Base-by-base conservation (phyloP, 2,329 filamentous ascomycete genomes). In the Penicillium sp. region DNA sequence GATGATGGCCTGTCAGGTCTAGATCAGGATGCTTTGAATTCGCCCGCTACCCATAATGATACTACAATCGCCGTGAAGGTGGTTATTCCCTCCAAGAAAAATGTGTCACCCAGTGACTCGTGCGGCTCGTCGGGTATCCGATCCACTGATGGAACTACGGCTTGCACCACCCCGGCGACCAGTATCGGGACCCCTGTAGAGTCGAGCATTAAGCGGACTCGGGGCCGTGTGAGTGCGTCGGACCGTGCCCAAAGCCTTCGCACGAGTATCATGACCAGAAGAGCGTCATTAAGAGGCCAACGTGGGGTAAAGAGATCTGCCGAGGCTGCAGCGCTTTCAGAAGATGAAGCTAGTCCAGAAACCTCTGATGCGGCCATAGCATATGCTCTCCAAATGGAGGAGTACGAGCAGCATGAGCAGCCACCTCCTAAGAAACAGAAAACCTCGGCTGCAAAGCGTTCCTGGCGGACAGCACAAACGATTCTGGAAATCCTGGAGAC, bases 101-200 rank as follows among this genome's bases (percentile, higher is more conserved):
- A 60, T 54, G 55, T 60, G 13, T 62, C 69, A 14, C 44, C 64
- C 6, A 58, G 64, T 41, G 67, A 68, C 7, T 67, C 74, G 1
- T 76, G 79, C 27, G 66, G 76, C 22, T 79, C 79, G 2, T 63
- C 72, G 33, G 74, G 75, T 6, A 74, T 75, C 36, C 71, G 71
- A 10, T 72, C 74, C 33, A 70, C 78, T 54, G 78, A 79, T 55
- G 76, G 77, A 6, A 82, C 77, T 11, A 77, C 78, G 39, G 83
- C 80, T 18, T 83, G 82, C 66, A 86, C 85, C 59, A 89, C 87
- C 3, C 86, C 87, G 4, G 83, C 79, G 39, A 89, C 87, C 19
- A 88, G 85, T 71, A 78, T 81, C 55, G 76, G 79, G 49, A 79
- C 77, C 18, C 88, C 86, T 10, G 86, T 85, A 4, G 76, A 78